A percentile compares a stretch with the other conserved stretches of the same genome.
These are phyloP conservation scores for Sonneratia caseolaris DNA, from an alignment of 345 rosid species.

Conservation along the genomic window DNA sequence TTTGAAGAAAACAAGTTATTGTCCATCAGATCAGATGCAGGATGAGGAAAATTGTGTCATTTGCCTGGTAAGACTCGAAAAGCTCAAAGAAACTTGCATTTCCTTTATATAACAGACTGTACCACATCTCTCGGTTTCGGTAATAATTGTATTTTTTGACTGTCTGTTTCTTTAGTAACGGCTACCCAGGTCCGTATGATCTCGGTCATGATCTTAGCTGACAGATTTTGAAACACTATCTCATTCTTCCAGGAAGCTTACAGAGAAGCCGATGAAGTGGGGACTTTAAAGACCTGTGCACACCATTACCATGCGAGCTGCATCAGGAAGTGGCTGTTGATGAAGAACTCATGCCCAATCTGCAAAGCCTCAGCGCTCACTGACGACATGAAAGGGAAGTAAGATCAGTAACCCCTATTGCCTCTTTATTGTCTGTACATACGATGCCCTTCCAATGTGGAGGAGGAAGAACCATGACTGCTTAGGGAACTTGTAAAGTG, in stretches of 20 bases:
- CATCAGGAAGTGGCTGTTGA: constrained; percentile 73
- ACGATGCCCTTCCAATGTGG: not conserved
- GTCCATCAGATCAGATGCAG: constrained; percentile 29
- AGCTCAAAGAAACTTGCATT: not conserved
- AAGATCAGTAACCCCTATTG: not conserved
- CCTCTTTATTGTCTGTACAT: not conserved
- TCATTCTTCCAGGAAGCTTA: constrained; percentile 54
- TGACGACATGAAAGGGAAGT: constrained; percentile 12
- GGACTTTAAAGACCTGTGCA: constrained; percentile 43
- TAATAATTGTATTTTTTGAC: not conserved
- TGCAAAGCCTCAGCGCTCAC: constrained; percentile 59
- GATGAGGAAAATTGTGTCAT: constrained; percentile 56
- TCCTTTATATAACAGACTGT: not conserved
- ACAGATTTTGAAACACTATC: not conserved
- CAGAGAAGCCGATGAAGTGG: constrained; percentile 48
- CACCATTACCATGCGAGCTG: constrained; percentile 71
- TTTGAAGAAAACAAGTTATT: constrained; percentile 35
- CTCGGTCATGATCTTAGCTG: no score
- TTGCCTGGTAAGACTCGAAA: constrained; percentile 57
- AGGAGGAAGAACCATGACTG: not conserved
- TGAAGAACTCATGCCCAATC: constrained; percentile 85
- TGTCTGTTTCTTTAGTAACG: not conserved
- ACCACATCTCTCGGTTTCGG: not conserved
- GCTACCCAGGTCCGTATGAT: not conserved
- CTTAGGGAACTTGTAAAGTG: constrained; percentile 19